These are phyloP conservation scores for Mucor piriformis DNA, from an alignment of 371 early-diverging fungal genomes.

Conservation along the genomic window DNA sequence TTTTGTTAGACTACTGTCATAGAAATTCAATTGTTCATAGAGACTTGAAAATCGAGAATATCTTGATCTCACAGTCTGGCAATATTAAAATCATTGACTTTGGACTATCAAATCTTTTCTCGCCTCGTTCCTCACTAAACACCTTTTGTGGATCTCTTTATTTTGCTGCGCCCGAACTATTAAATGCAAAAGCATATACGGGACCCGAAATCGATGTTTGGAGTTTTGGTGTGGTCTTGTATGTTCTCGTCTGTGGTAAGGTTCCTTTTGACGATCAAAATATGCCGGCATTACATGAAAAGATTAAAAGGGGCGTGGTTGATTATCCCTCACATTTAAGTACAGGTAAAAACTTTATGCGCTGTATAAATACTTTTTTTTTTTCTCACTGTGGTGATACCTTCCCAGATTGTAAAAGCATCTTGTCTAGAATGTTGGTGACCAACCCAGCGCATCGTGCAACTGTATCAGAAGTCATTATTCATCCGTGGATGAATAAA, in stretches of 20 bases:
- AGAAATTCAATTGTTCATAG: slow-evolving; percentile 75
- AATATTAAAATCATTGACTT: slow-evolving; percentile 80
- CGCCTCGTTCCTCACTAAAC: slow-evolving; percentile 59
- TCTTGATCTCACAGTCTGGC: slow-evolving; percentile 73
- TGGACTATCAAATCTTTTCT: slow-evolving; percentile 85
- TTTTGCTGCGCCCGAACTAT: slow-evolving; percentile 86
- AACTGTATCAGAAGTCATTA: slow-evolving; percentile 58
- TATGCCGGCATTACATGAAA: slow-evolving; percentile 63
- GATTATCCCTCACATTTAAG: slow-evolving; percentile 49
- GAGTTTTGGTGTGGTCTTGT: slow-evolving; percentile 90
- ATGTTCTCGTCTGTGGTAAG: slow-evolving; percentile 80
- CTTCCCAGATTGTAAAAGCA: slow-evolving; percentile 48
- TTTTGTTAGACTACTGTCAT: slow-evolving; percentile 55
- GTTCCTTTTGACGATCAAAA: slow-evolving; percentile 87
- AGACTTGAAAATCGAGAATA: slow-evolving; percentile 98
- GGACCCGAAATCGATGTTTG: slow-evolving; percentile 96
- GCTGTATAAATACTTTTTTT: too few relatives aligned
- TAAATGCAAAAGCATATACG: slow-evolving; percentile 76
- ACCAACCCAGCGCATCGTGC: slow-evolving; percentile 63
- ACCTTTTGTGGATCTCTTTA: slow-evolving; percentile 88
- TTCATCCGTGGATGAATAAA: slow-evolving; percentile 76
- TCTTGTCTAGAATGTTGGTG: slow-evolving; percentile 71
- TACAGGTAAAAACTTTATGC: slow-evolving; percentile 32
- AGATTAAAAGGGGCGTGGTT: slow-evolving; percentile 63
- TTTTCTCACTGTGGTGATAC: too few relatives aligned